A percentile compares a stretch with the other conserved stretches of the same genome.
Conservation (phyloP, 768 basidiomycete genomes). For the Calocybe indica region DNA sequence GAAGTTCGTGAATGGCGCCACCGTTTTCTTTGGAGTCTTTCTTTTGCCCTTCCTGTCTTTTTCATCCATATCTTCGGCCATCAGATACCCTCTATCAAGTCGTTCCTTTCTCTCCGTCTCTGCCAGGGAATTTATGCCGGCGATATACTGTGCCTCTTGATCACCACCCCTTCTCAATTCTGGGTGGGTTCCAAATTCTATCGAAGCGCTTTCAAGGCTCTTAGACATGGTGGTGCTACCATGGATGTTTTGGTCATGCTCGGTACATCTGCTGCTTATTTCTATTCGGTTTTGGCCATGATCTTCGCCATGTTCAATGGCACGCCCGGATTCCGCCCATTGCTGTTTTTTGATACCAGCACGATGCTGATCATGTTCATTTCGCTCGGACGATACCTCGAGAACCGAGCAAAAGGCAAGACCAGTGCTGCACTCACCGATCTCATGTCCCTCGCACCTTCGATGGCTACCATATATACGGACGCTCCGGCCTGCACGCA, state of each 20-base stretch:
- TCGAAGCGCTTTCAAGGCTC: constrained; percentile 81
- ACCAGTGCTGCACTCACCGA: constrained; percentile 96
- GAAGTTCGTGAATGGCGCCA: constrained; percentile 88
- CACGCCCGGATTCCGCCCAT: constrained; percentile 67
- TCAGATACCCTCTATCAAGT: constrained; percentile 53
- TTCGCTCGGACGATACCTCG: constrained; percentile 90
- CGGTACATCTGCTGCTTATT: constrained; percentile 90
- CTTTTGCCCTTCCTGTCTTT: constrained; percentile 92
- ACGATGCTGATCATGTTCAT: constrained; percentile 99
- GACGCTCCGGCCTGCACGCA: constrained; percentile 73
- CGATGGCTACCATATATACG: constrained; percentile 94
- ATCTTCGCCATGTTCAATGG: constrained; percentile 57
- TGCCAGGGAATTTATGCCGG: constrained; percentile 73
- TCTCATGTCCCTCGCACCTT: constrained; percentile 90
- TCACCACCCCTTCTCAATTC: constrained; percentile 91
- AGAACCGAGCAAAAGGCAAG: constrained; percentile 95
- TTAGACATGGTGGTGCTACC: constrained; percentile 85
- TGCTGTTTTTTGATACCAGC: constrained; percentile 96
- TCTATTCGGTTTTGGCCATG: constrained; percentile 78
- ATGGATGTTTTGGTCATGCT: constrained; percentile 98
- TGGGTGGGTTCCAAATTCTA: constrained; percentile 90
- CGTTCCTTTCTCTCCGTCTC: constrained; percentile 44
- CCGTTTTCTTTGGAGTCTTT: constrained; percentile 67
- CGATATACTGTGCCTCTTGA: constrained; percentile 65
- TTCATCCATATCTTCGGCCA: constrained; percentile 83